Percentiles rank a stretch among this genome's conserved stretches.
Conservation (phyloP, 768 basidiomycete species). For the Filobasidium floriforme region DNA sequence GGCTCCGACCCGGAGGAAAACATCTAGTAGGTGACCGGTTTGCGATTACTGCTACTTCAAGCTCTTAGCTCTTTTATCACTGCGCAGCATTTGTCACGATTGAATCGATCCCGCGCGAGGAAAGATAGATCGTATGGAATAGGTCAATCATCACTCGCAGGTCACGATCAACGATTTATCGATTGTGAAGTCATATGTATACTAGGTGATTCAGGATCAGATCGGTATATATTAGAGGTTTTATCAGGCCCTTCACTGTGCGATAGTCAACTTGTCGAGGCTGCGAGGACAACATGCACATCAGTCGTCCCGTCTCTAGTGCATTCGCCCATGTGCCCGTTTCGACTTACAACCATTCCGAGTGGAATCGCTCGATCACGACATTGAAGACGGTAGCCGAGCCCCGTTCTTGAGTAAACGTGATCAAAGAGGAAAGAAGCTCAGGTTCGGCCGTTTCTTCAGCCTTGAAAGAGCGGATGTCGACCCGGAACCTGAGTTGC, state of each 20-base stretch:
- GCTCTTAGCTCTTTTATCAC: neutral
- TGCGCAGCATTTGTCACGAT: slow-evolving; percentile 13
- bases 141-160: neutral
- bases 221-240: no score
- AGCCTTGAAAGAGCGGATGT: slow-evolving; percentile 49
- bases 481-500: slow-evolving; percentile 72
- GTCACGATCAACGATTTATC: neutral
- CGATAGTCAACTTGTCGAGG: no score
- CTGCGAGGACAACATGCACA: no score
- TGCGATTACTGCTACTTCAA: neutral
- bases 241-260: no score
- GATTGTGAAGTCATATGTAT: no score
- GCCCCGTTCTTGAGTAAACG: slow-evolving; percentile 76
- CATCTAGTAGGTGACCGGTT: slow-evolving; percentile 15
- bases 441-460: neutral
- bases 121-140: neutral
- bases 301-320: no score
- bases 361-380: slow-evolving; percentile 59
- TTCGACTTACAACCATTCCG: slow-evolving; percentile 57
- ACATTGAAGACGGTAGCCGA: slow-evolving; percentile 70
- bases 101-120: slow-evolving; percentile 12
- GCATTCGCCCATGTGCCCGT: no score
- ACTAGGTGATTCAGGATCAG: no score
- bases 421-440: slow-evolving; percentile 43
- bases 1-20: slow-evolving; percentile 11